Percentiles rank a stretch among this genome's conserved stretches.
These are phyloP conservation scores for Phoenix roebelenii DNA, from an alignment of 176 grass and related monocot species.

Conservation along the genomic window DNA sequence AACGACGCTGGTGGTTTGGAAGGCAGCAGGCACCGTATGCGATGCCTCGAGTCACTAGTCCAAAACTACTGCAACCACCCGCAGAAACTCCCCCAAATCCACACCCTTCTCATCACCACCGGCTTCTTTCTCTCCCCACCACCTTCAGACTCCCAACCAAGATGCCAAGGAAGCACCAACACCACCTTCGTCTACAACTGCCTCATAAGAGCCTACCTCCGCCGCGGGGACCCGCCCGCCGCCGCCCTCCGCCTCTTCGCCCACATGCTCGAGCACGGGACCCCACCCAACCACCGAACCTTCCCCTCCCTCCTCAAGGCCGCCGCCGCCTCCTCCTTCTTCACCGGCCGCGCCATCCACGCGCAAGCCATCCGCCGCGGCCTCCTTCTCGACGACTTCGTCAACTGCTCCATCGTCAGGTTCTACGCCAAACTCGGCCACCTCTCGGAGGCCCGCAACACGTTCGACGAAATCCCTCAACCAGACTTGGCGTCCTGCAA, in stretches of 20 bases:
- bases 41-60: constrained; percentile 30
- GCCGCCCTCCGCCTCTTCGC: constrained; percentile 42
- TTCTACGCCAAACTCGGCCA: constrained; percentile 24
- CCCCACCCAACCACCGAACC: constrained; percentile 49
- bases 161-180: neutral
- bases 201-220: constrained; percentile 46
- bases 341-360: constrained; percentile 31
- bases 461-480: constrained; percentile 52
- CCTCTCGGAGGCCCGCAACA: constrained; percentile 30
- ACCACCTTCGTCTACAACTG: constrained; percentile 63
- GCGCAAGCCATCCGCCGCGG: constrained; percentile 50
- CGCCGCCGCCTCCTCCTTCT: constrained; percentile 1
- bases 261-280: constrained; percentile 42
- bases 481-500: constrained; percentile 58
- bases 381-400: constrained; percentile 37
- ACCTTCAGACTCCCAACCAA: neutral
- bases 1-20: no score
- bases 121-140: constrained; percentile 28
- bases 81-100: constrained; percentile 39
- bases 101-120: constrained; percentile 65
- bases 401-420: constrained; percentile 53
- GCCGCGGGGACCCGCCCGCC: constrained; percentile 8
- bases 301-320: constrained; percentile 63
- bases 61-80: constrained; percentile 27
- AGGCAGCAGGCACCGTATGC: constrained; percentile 17